Evolutionary conservation across 768 basidiomycete species (phyloP), one percentile per base, ranked within the genome.

Genomic region (Dictyophora rubrovolvata): DNA sequence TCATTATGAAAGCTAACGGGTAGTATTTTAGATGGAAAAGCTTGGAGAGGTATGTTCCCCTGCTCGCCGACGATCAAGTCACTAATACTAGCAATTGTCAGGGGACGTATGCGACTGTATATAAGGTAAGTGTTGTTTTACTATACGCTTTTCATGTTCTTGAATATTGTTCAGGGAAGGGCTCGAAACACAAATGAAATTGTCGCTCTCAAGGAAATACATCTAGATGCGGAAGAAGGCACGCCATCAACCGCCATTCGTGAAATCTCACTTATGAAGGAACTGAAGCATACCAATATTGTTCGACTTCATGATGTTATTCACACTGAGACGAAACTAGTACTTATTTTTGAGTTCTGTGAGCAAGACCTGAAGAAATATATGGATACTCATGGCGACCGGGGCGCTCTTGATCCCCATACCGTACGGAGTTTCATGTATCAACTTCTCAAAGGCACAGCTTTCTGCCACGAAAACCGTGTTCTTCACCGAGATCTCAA

Each of bases 251-350:
- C 96, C 14, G 96, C 96, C 56, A 99, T 99, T 70, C 87, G 96
- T 51, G 96, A 99, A 78, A 98, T 99, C 67, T 94, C 91, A 47
- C 81, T 98, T 64, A 97, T 98, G 94, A 98, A 99, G 71, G 96
- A 99, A 70, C 85, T 99, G 67, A 96, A 96, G 72, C 96, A 99
- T 67, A 85, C 91, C 76, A 99, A 99, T 75, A 95, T 99, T 69
- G 92, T 99, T 69, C 85, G 96, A 67, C 82, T 99, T 18, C 87
- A 98, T 76, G 96, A 98, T 71, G 96, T 99, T 53, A 97, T 98
- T 63, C 96, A 99, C 72, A 98, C 94, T 17, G 96, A 99, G 73
- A 89, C 91, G 8, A 97, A 98, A 66, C 86, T 99, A 53, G 89
- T 97, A 63, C 87, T 99, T 60, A 94, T 99, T 64, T 99, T 98